These are phyloP conservation scores for Amylostereum areolatum DNA, from an alignment of 1,284 basidiomycete species.

Conservation along the genomic window DNA sequence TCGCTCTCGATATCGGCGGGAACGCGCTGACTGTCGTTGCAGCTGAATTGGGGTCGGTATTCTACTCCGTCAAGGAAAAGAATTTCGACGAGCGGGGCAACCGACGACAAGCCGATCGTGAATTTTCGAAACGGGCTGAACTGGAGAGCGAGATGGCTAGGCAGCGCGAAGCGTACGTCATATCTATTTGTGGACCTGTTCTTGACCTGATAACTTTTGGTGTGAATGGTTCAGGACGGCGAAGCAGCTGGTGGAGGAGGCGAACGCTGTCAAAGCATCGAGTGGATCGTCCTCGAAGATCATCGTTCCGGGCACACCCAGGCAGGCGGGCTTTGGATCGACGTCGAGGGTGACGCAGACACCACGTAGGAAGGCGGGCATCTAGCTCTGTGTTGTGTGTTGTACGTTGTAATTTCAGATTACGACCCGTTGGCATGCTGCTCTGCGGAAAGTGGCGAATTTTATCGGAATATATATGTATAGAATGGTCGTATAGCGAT, in stretches of 20 bases:
- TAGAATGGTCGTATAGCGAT: too few relatives aligned
- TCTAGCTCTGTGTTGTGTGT: too few relatives aligned
- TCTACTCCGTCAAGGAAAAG: conserved; percentile 93
- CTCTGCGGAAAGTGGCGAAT: too few relatives aligned
- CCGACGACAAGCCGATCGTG: conserved; percentile 70
- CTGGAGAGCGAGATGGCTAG: conserved; percentile 86
- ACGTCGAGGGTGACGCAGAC: conserved; percentile 59
- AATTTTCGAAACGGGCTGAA: conserved; percentile 87
- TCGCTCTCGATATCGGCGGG: not conserved
- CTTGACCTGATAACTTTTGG: conserved; percentile 2
- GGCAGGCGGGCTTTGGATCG: conserved; percentile 66
- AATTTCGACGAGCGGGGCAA: conserved; percentile 84
- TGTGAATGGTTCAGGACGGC: conserved; percentile 39
- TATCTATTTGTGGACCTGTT: not conserved
- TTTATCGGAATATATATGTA: too few relatives aligned
- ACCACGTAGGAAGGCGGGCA: conserved; percentile 44
- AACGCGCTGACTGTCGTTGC: conserved; percentile 4
- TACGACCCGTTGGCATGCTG: too few relatives aligned
- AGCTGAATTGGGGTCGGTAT: conserved; percentile 91
- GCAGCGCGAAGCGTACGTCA: conserved; percentile 78
- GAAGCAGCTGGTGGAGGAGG: conserved; percentile 62
- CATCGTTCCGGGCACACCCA: conserved; percentile 75
- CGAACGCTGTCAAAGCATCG: conserved; percentile 51
- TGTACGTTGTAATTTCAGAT: too few relatives aligned
- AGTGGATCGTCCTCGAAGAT: conserved; percentile 60